These are phyloP conservation scores for Heliocybe sulcata DNA, from an alignment of 1,284 basidiomycete species.

Conservation along the genomic window DNA sequence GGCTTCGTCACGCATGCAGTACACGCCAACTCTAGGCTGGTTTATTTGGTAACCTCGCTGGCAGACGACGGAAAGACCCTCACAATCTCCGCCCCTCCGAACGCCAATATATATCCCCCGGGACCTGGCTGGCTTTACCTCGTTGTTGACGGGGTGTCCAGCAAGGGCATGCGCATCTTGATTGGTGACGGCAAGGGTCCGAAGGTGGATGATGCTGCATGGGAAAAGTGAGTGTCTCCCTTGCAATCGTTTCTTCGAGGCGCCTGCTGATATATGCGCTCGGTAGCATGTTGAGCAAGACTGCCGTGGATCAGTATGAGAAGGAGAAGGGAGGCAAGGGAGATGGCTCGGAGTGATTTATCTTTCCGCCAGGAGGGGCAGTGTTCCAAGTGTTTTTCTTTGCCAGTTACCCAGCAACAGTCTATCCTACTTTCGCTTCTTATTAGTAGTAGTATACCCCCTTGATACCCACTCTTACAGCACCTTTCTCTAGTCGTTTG, in stretches of 20 bases:
- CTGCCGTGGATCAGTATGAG: conserved; percentile 47
- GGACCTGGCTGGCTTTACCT: conserved; percentile 78
- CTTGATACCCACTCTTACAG: too few species aligned
- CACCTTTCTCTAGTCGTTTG: too few species aligned
- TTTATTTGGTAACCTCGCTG: conserved; percentile 44
- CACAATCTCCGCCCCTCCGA: conserved; percentile 44
- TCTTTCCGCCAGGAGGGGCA: background rate
- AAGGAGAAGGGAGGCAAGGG: conserved; percentile 23
- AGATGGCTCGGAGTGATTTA: conserved; percentile 10
- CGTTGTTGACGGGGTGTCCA: conserved; percentile 64
- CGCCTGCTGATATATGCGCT: conserved; percentile 1
- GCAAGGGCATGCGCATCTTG: conserved; percentile 58
- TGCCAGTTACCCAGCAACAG: background rate
- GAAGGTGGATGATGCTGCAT: conserved; percentile 43
- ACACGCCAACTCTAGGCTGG: conserved; percentile 72
- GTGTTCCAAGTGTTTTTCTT: background rate
- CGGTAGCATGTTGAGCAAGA: conserved; percentile 31
- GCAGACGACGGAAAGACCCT: conserved; percentile 26
- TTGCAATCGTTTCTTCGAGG: conserved; percentile 1
- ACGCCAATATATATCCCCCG: conserved; percentile 64
- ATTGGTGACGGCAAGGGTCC: conserved; percentile 62
- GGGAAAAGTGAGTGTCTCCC: conserved; percentile 41
- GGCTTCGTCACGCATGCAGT: conserved; percentile 76
- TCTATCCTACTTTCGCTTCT: background rate
- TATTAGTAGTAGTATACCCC: too few species aligned